Percentiles rank a stretch among this genome's conserved stretches.
These are phyloP conservation scores for Cladophialophora psammophila DNA, from an alignment of 2,329 filamentous ascomycete genomes.

Conservation along the genomic window DNA sequence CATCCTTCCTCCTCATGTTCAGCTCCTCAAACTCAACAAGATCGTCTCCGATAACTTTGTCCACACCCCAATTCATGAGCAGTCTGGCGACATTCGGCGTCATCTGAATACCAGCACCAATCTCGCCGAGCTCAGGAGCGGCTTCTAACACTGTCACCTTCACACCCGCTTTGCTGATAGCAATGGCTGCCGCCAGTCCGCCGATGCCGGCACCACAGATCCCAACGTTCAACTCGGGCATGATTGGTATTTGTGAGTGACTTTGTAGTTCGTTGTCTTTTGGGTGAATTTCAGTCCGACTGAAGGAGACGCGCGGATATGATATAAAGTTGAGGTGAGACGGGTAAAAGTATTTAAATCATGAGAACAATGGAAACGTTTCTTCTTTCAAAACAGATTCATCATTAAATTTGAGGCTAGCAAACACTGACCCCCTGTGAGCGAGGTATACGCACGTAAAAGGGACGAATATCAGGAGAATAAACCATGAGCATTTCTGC, in stretches of 20 bases:
- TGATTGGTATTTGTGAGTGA: neutral
- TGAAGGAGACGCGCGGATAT: neutral
- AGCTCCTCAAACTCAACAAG: constrained; percentile 51
- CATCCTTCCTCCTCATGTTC: constrained; percentile 46
- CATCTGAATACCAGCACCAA: constrained; percentile 43
- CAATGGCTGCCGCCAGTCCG: constrained; percentile 55
- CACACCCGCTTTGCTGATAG: constrained; percentile 50
- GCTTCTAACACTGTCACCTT: constrained; percentile 38
- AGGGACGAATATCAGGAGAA: neutral
- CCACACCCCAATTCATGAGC: constrained; percentile 51
- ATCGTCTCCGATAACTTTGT: constrained; percentile 51
- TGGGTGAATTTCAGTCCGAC: neutral
- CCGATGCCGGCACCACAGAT: constrained; percentile 52
- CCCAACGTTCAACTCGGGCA: constrained; percentile 39
- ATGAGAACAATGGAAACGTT: neutral
- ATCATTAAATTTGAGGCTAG: neutral
- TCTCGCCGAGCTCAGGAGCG: constrained; percentile 51
- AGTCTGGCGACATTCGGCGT: constrained; percentile 43
- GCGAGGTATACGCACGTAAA: neutral
- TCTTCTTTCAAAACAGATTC: neutral
- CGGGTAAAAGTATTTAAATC: neutral
- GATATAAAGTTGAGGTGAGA: neutral
- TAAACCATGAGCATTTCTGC: neutral
- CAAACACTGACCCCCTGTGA: neutral
- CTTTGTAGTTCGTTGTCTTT: neutral